Conservation (phyloP, 2,329 filamentous ascomycete species). For the Madurella fahalii region DNA sequence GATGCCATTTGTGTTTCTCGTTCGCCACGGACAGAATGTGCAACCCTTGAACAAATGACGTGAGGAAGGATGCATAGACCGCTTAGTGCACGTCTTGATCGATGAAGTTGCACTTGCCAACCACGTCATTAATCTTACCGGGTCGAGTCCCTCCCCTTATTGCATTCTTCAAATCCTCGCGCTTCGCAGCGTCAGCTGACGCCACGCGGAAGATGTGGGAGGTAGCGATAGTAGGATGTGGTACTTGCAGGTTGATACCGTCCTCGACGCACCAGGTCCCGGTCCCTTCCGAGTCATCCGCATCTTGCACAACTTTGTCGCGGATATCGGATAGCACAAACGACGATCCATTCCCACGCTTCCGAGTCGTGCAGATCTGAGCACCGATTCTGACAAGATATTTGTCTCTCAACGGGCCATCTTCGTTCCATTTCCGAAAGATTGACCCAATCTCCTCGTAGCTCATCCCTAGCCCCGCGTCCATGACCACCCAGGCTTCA, state of each 20-base stretch:
- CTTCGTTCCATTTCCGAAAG: constrained; percentile 56
- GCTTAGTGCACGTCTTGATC: constrained; percentile 54
- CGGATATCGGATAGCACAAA: constrained; percentile 58
- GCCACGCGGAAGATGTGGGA: constrained; percentile 61
- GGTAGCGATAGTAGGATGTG: constrained; percentile 59
- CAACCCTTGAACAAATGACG: constrained; percentile 62
- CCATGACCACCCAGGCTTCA: constrained; percentile 63
- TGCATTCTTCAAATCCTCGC: constrained; percentile 49
- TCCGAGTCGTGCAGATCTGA: constrained; percentile 53
- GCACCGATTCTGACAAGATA: constrained; percentile 61
- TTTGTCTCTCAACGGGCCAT: constrained; percentile 53
- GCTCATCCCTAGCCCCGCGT: constrained; percentile 51
- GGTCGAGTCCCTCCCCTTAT: constrained; percentile 32
- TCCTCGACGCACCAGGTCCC: constrained; percentile 63
- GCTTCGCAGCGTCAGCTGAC: constrained; percentile 56
- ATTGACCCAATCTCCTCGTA: constrained; percentile 58
- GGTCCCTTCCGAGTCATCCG: constrained; percentile 62
- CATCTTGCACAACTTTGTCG: constrained; percentile 69
- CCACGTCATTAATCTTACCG: constrained; percentile 11
- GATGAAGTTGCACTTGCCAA: constrained; percentile 43
- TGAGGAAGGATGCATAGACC: constrained; percentile 58
- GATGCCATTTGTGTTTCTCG: constrained; percentile 54
- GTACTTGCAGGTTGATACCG: constrained; percentile 57
- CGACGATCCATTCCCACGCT: constrained; percentile 30
- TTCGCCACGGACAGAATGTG: constrained; percentile 59